Evolutionary conservation across 495 filamentous ascomycete genomes (phyloP).

Genomic region (Talaromyces trachyspermus): DNA sequence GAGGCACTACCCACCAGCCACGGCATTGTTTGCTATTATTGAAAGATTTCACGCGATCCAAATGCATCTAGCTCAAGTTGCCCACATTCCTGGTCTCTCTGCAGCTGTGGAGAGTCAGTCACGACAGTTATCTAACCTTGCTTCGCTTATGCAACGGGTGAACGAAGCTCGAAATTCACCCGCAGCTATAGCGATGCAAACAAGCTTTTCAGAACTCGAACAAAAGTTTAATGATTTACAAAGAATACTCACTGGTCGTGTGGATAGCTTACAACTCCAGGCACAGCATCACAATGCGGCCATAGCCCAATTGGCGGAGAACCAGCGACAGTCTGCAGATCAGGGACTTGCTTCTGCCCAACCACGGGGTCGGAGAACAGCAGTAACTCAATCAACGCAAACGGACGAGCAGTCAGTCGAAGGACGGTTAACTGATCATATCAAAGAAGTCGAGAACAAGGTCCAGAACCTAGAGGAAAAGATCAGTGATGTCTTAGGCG

Average conservation of each 20-base stretch:
- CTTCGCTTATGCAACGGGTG: not conserved
- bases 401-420: not conserved
- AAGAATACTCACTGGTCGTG: too few relatives aligned
- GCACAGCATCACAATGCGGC: too few relatives aligned
- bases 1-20: slow-evolving; percentile 23
- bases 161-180: not conserved
- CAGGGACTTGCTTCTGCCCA: too few relatives aligned
- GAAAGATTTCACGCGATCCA: not conserved
- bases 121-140: not conserved
- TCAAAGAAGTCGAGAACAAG: slow-evolving; percentile 11
- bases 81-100: not conserved
- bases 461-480: slow-evolving; percentile 12
- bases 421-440: slow-evolving; percentile 3
- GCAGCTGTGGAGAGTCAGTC: not conserved
- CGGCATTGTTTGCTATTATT: not conserved
- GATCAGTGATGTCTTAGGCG: not conserved
- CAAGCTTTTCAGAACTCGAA: not conserved
- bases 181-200: not conserved
- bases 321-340: too few relatives aligned
- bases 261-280: too few relatives aligned
- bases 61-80: slow-evolving; percentile 2
- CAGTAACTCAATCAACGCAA: not conserved
- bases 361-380: not conserved
- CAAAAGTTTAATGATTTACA: not conserved
- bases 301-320: too few relatives aligned